Conservation (phyloP, 2,329 filamentous ascomycete genomes). For the Neobulgaria alba region DNA sequence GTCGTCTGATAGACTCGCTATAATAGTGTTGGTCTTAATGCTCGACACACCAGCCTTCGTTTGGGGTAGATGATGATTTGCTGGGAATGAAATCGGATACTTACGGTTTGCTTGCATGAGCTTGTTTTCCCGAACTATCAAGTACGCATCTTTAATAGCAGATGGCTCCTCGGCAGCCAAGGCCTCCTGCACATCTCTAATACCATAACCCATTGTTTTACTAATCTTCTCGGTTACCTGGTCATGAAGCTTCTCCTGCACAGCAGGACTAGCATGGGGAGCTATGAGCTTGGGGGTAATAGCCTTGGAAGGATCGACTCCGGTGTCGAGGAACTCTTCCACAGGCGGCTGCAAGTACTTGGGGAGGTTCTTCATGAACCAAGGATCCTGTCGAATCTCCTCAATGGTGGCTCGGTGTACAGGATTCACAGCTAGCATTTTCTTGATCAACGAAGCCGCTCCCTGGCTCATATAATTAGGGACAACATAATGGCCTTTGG, state of each 20-base stretch:
- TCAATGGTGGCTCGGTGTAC: constrained; percentile 90
- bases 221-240: constrained; percentile 92
- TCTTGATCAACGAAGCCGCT: constrained; percentile 73
- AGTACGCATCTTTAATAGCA: constrained; percentile 96
- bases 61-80: neutral
- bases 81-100: constrained; percentile 31
- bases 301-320: constrained; percentile 85
- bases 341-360: constrained; percentile 78
- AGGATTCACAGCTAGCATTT: constrained; percentile 92
- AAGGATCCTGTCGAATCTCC: constrained; percentile 86
- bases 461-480: constrained; percentile 85
- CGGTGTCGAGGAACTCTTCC: constrained; percentile 88
- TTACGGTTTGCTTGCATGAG: constrained; percentile 91
- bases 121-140: constrained; percentile 96
- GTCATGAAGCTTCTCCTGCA: constrained; percentile 85
- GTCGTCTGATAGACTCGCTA: constrained; percentile 27
- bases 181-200: constrained; percentile 90
- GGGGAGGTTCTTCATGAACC: constrained; percentile 84
- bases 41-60: neutral
- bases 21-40: constrained; percentile 12
- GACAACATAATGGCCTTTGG: constrained; percentile 85
- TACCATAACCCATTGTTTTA: constrained; percentile 96
- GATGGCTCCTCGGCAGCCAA: constrained; percentile 87
- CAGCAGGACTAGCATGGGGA: constrained; percentile 64
- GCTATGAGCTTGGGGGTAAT: constrained; percentile 78